A percentile compares a stretch with the other conserved stretches of the same genome.
phyloP scores from a whole-genome alignment of 768 basidiomycete genomes.

The Collybia sordida region DNA sequence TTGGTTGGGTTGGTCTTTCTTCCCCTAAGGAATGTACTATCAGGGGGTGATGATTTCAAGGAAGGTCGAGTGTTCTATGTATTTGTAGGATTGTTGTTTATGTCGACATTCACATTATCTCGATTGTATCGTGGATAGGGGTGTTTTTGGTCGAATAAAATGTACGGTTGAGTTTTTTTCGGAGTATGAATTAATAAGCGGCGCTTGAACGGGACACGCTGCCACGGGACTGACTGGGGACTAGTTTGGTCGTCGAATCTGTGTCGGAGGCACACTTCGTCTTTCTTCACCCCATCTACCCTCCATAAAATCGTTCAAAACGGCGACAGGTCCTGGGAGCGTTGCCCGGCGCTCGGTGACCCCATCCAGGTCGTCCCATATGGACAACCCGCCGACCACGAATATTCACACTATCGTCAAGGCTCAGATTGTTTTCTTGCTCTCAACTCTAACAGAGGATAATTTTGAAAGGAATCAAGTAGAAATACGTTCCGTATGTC shows the following conservation, averaged over 20 bases:
- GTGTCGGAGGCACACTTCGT: constrained; percentile 42
- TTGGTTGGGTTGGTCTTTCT: constrained; percentile 82
- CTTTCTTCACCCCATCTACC: constrained; percentile 35
- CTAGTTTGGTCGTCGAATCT: constrained; percentile 41
- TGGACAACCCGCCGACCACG: constrained; percentile 83
- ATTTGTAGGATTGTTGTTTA: constrained; percentile 61
- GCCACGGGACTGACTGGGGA: constrained; percentile 25
- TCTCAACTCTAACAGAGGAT: constrained; percentile 95
- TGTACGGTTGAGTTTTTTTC: constrained; percentile 5
- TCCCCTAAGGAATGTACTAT: constrained; percentile 74
- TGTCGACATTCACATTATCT: constrained; percentile 35
- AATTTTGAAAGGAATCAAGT: constrained; percentile 92
- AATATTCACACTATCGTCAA: constrained; percentile 93
- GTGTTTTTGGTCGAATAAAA: constrained; percentile 14
- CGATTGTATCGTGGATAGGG: constrained; percentile 38
- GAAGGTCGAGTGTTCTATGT: constrained; percentile 91
- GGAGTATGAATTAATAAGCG: constrained; percentile 29
- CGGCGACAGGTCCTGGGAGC: constrained; percentile 72
- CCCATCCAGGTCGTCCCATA: constrained; percentile 80
- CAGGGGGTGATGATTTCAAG: constrained; percentile 56
- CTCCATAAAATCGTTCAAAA: constrained; percentile 52
- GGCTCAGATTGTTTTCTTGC: constrained; percentile 96
- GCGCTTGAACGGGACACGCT: constrained; percentile 29
- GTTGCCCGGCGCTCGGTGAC: constrained; percentile 72
- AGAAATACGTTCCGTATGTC: constrained; percentile 91